Base-by-base conservation (phyloP, 306 rosid species). In the Cucurbita argyrosperma region DNA sequence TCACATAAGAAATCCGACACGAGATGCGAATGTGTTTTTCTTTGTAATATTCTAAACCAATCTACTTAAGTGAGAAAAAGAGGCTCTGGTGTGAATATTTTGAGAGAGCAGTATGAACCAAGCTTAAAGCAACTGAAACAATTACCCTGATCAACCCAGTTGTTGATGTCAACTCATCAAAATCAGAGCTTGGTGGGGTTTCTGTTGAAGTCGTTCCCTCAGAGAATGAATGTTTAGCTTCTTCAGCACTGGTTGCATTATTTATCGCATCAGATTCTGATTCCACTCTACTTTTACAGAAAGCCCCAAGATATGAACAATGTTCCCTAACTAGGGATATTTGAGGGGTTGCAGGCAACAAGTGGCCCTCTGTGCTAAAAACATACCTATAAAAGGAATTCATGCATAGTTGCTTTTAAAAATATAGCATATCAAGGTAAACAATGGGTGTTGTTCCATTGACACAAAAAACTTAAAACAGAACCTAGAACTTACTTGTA, bases 361-460 rank as follows among this genome's bases (percentile, higher is more conserved):
- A 76, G 88, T 94, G 98, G 77, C 98, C 98, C 85, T 94, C 98
- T 9, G 98, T 94, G 81, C 90, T 94, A 85, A 94, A 90, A 57
- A 94, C 75, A 72, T 94, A 94, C 89, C 98, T 90, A 83, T 15
- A 42, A 69, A 23, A 23, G 67, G 50, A 59, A 76, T 18, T 75
- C 70, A 72, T 61, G 61, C 19, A 47, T 52, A 19, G 59, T 55
- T 6, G 60, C 45, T 73, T 78, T 51, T 50, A 71, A 47, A 62
- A 21, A 74, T 16, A 54, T 15, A 55, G 51, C 65, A 74, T 18
- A 56, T 59, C 13, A 76, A 75, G 78, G 43, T 73, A 56, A 71
- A 57, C 53, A 47, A 16, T 55, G 51, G 68, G 75, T 52, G 45
- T 37, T 52, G 45, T 37, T 35, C 49, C 67, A 76, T 40, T 78